These are phyloP conservation scores for Pseudogymnoascus sp. DNA, from an alignment of 2,329 filamentous ascomycete genomes.

Conservation along the genomic window DNA sequence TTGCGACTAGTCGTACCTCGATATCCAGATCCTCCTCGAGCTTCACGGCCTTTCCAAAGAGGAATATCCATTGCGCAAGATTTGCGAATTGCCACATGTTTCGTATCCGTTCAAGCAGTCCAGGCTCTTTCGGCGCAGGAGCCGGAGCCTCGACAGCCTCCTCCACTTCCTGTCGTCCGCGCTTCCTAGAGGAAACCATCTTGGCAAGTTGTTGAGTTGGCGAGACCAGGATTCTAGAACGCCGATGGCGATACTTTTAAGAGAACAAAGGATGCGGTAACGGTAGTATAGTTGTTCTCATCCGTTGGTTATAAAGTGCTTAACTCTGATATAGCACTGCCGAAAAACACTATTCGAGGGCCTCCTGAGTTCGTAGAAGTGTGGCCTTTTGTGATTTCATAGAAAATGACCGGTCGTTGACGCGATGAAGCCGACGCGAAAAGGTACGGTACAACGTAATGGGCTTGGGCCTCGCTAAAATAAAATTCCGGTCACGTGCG, in stretches of 20 bases:
- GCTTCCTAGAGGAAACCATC: constrained; percentile 42
- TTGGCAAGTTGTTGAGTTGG: constrained; percentile 11
- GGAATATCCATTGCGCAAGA: constrained; percentile 83
- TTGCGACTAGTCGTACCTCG: constrained; percentile 52
- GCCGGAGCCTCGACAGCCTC: constrained; percentile 21
- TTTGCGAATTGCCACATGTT: constrained; percentile 96
- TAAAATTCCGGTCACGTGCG: constrained; percentile 3
- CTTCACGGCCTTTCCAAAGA: constrained; percentile 84
- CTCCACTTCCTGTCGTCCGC: constrained; percentile 37
- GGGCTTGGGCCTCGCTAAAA: not conserved
- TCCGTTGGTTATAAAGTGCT: not conserved
- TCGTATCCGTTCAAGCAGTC: constrained; percentile 58
- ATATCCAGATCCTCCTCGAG: constrained; percentile 83
- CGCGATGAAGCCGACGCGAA: constrained; percentile 8
- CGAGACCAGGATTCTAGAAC: not conserved
- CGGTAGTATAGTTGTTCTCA: constrained; percentile 2
- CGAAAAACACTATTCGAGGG: not conserved
- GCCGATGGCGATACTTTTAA: not conserved
- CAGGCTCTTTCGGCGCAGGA: constrained; percentile 23
- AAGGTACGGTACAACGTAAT: constrained; percentile 8
- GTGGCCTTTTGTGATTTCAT: not conserved
- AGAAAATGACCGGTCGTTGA: constrained; percentile 1
- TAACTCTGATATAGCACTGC: not conserved
- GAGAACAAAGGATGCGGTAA: not conserved
- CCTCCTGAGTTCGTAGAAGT: not conserved